Evolutionary conservation across 2,329 filamentous ascomycete genomes (phyloP).

Genomic region (Hortaea werneckii): DNA sequence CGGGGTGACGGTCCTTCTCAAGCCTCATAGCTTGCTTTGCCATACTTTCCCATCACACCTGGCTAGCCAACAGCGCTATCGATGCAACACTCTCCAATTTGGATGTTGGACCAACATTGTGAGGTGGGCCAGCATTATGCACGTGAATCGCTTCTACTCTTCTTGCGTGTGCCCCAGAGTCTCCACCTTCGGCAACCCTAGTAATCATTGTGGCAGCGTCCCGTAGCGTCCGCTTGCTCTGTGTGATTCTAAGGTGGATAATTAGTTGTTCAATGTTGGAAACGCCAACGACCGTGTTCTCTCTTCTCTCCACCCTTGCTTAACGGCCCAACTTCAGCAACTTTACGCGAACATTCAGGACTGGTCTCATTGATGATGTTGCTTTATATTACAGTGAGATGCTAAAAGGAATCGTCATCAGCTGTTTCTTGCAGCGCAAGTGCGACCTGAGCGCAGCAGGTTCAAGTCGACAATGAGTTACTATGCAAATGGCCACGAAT

Average conservation of each 20-base stretch:
- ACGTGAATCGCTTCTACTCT: not conserved
- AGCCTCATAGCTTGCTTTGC: slow-evolving; percentile 4
- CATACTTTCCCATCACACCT: not conserved
- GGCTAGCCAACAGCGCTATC: not conserved
- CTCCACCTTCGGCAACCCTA: not conserved
- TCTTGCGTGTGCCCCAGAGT: not conserved
- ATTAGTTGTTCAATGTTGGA: too few relatives aligned
- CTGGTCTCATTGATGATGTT: too few relatives aligned
- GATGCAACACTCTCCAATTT: not conserved
- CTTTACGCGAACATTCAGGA: too few relatives aligned
- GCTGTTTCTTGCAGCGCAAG: too few relatives aligned
- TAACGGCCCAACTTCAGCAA: too few relatives aligned
- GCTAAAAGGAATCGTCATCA: too few relatives aligned
- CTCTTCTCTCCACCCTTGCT: too few relatives aligned
- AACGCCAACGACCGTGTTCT: too few relatives aligned
- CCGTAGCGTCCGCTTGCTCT: not conserved
- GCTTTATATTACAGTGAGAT: too few relatives aligned
- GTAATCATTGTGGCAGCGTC: not conserved
- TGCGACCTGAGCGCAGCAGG: too few relatives aligned
- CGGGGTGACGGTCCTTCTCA: not conserved
- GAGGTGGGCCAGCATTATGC: not conserved
- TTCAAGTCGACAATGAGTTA: too few relatives aligned
- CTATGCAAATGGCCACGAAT: too few relatives aligned
- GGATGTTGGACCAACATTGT: not conserved
- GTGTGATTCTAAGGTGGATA: not conserved